These are phyloP conservation scores for Ensete ventricosum DNA, from an alignment of 176 grass and related monocot genomes.

Conservation along the genomic window DNA sequence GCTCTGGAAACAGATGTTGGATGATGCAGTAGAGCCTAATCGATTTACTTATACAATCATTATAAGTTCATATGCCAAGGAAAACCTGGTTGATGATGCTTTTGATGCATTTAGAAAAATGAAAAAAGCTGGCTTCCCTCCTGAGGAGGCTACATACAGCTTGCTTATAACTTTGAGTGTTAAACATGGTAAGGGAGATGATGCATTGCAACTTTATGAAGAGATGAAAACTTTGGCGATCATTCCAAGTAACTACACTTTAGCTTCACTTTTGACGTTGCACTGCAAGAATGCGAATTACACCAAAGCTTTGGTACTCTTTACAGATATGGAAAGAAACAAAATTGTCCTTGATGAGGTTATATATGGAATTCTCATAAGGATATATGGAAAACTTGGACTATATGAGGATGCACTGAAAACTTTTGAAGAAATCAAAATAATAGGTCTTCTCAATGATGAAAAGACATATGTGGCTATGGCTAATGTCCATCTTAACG, in stretches of 20 bases:
- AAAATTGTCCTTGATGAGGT: constrained; percentile 72
- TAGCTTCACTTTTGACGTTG: constrained; percentile 62
- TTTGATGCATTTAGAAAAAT: constrained; percentile 49
- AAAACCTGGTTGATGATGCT: constrained; percentile 49
- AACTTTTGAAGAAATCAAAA: constrained; percentile 63
- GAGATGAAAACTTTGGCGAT: constrained; percentile 52
- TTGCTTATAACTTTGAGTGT: constrained; percentile 52
- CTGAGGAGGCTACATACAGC: constrained; percentile 55
- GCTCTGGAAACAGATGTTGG: constrained; percentile 63
- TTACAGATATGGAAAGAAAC: constrained; percentile 56
- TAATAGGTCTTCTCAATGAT: constrained; percentile 37
- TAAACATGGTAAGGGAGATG: constrained; percentile 51
- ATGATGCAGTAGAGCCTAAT: constrained; percentile 41
- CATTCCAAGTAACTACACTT: constrained; percentile 81
- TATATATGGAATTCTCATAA: constrained; percentile 83
- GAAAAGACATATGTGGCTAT: constrained; percentile 88
- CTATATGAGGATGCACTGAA: constrained; percentile 56
- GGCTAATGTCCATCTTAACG: constrained; percentile 73
- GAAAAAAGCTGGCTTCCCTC: constrained; percentile 32
- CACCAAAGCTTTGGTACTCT: constrained; percentile 65
- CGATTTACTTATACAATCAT: constrained; percentile 64
- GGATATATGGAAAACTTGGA: constrained; percentile 79
- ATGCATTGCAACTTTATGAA: constrained; percentile 55
- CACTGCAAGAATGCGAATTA: constrained; percentile 72
- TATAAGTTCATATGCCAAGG: constrained; percentile 53